A percentile compares a stretch with the other conserved stretches of the same genome.
These are phyloP conservation scores for Puccinia brachypodii DNA, from an alignment of 1,284 basidiomycete genomes.

Conservation along the genomic window DNA sequence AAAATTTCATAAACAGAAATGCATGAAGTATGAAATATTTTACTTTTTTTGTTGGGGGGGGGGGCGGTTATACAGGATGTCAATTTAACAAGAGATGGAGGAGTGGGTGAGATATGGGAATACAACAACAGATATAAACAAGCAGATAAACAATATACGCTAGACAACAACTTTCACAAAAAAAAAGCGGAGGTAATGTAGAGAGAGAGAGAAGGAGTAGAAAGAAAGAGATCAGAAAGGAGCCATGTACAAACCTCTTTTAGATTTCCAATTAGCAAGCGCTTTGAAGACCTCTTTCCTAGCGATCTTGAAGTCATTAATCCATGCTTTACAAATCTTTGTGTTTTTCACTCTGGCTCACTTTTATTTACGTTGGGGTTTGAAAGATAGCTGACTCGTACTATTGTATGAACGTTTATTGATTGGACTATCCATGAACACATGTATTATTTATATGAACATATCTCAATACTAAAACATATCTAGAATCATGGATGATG, in stretches of 20 bases:
- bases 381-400: neutral
- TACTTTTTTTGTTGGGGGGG: no score
- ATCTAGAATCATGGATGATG: neutral
- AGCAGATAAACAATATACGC: neutral
- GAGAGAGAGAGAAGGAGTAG: neutral
- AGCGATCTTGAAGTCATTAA: slow-evolving; percentile 18
- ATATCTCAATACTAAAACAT: neutral
- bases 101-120: neutral
- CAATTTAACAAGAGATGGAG: no score
- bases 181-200: neutral
- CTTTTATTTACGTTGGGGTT: neutral
- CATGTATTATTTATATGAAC: neutral
- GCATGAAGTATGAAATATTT: no score
- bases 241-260: slow-evolving; percentile 32
- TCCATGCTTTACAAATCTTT: slow-evolving; percentile 7
- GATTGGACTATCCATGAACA: neutral
- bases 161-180: neutral
- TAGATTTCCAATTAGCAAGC: neutral
- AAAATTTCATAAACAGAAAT: no score
- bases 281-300: slow-evolving; percentile 28
- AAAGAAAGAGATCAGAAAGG: slow-evolving; percentile 15
- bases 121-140: neutral
- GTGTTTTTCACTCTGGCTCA: neutral
- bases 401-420: neutral
- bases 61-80: no score